Conservation (phyloP, 73 alveolate genomes). For the Blepharisma japonicum region DNA sequence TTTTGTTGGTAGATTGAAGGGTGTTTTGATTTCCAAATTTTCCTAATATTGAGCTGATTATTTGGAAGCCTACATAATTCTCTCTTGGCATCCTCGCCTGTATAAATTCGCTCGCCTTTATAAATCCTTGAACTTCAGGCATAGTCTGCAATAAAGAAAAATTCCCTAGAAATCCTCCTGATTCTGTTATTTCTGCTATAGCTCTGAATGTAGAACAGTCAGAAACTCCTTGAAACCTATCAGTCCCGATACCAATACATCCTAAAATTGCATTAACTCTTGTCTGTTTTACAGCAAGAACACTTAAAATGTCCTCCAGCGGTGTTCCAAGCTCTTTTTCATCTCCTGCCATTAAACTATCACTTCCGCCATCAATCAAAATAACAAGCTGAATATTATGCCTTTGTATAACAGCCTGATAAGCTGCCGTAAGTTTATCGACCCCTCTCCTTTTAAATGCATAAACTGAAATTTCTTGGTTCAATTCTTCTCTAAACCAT, state of each 20-base stretch:
- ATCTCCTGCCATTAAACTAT: conserved; percentile 26
- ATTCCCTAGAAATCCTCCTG: not conserved
- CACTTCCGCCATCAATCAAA: conserved; percentile 30
- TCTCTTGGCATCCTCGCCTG: not conserved
- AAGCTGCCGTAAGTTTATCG: conserved; percentile 14
- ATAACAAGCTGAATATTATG: not conserved
- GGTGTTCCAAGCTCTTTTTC: conserved; percentile 25
- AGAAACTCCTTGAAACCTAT: conserved; percentile 26
- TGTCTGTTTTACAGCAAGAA: not conserved
- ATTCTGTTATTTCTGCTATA: conserved; percentile 11
- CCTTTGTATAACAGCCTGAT: not conserved
- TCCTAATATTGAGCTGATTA: not conserved
- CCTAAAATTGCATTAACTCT: not conserved
- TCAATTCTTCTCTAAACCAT: not conserved
- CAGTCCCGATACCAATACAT: conserved; percentile 17
- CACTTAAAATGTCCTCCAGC: not conserved
- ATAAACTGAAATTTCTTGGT: not conserved
- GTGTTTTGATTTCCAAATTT: conserved; percentile 16
- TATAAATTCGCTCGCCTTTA: not conserved
- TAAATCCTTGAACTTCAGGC: conserved; percentile 19
- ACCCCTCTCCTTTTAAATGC: conserved; percentile 13
- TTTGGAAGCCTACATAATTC: not conserved
- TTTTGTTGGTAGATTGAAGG: not conserved
- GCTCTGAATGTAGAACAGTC: conserved; percentile 24
- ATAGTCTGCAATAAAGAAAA: not conserved